Percentiles rank a stretch among this genome's conserved stretches.
phyloP scores from a whole-genome alignment of 306 rosid genomes.

The Clitoria ternatea region DNA sequence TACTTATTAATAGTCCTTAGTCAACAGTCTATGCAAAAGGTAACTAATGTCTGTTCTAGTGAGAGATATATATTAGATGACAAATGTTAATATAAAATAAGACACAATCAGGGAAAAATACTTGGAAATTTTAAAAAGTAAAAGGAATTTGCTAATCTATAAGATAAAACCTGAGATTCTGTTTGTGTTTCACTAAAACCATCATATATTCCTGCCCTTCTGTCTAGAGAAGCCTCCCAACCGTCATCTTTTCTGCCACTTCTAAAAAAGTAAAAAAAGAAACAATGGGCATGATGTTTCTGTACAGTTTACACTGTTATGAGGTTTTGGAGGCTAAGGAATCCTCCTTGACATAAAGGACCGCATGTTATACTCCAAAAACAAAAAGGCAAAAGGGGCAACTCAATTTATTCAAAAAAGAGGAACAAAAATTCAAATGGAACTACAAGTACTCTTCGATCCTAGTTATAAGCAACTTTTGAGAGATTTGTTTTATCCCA shows the following conservation, averaged over 20 bases:
- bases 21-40: background rate
- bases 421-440: too few relatives aligned
- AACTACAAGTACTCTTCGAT: too few relatives aligned
- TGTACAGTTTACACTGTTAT: too few relatives aligned
- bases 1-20: background rate
- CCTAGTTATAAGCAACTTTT: too few relatives aligned
- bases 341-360: too few relatives aligned
- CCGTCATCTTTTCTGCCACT: slow-evolving; percentile 49
- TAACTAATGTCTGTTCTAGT: background rate
- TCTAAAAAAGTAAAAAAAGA: slow-evolving; percentile 23
- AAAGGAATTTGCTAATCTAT: background rate
- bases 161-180: slow-evolving; percentile 81
- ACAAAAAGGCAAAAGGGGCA: too few relatives aligned
- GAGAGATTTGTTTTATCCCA: too few relatives aligned
- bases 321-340: too few relatives aligned
- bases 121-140: background rate
- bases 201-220: slow-evolving; percentile 45
- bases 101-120: background rate
- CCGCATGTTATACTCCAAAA: too few relatives aligned
- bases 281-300: background rate
- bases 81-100: background rate
- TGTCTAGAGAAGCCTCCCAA: slow-evolving; percentile 38
- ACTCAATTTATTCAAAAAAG: too few relatives aligned
- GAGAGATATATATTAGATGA: background rate
- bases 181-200: slow-evolving; percentile 91